These are phyloP conservation scores for Ogataea paradorogensis DNA, from an alignment of 805 yeast species.

Conservation along the genomic window DNA sequence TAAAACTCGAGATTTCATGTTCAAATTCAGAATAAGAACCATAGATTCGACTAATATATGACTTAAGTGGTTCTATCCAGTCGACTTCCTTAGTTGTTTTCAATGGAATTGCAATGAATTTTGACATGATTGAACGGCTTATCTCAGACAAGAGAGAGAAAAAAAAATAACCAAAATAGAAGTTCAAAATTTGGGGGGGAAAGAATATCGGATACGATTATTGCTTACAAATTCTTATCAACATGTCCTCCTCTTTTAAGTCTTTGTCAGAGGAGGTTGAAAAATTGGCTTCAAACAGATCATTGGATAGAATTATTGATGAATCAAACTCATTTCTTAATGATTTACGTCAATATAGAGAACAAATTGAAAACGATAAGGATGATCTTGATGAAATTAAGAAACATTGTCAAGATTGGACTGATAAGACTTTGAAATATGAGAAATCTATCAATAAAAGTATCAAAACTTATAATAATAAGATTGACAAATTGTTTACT, in stretches of 20 bases:
- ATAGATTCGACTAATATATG: slow-evolving; percentile 57
- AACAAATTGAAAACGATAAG: slow-evolving; percentile 17
- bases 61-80: slow-evolving; percentile 61
- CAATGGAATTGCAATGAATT: slow-evolving; percentile 29
- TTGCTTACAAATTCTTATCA: neutral
- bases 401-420: slow-evolving; percentile 17
- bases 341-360: slow-evolving; percentile 24
- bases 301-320: slow-evolving; percentile 29
- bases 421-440: slow-evolving; percentile 33
- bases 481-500: slow-evolving; percentile 27
- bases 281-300: slow-evolving; percentile 27
- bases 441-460: slow-evolving; percentile 26
- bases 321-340: slow-evolving; percentile 30
- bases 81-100: slow-evolving; percentile 57
- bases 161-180: neutral
- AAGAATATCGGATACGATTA: neutral
- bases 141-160: slow-evolving; percentile 4
- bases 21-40: slow-evolving; percentile 59
- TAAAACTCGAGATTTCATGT: slow-evolving; percentile 52
- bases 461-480: slow-evolving; percentile 27
- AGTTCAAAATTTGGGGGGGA: slow-evolving; percentile 1
- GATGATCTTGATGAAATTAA: slow-evolving; percentile 16
- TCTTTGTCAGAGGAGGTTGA: slow-evolving; percentile 31
- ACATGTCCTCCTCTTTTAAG: slow-evolving; percentile 22
- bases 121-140: slow-evolving; percentile 17